These are phyloP conservation scores for Fusarium sp. DNA, from an alignment of 2,329 filamentous ascomycete genomes.

Conservation along the genomic window DNA sequence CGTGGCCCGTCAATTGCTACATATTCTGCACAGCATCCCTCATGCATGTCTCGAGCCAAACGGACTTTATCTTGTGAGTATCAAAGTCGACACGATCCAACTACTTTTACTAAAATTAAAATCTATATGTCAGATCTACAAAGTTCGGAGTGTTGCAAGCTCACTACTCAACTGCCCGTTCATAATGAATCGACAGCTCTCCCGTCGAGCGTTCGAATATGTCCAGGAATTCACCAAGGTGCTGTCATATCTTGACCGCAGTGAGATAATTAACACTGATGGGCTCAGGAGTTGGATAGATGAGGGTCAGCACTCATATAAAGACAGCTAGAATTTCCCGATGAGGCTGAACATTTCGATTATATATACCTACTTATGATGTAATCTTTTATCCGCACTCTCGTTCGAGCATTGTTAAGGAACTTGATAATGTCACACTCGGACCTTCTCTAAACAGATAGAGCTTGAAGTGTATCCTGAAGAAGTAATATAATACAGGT, in stretches of 20 bases:
- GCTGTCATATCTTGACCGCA: constrained; percentile 7
- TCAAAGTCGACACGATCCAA: not conserved
- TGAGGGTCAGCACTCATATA: too few species aligned
- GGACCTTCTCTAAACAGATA: too few species aligned
- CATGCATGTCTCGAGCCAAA: constrained; percentile 1
- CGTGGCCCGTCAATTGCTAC: not conserved
- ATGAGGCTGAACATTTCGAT: too few species aligned
- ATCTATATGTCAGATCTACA: not conserved
- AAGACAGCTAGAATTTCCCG: too few species aligned
- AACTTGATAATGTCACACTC: too few species aligned
- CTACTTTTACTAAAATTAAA: too few species aligned
- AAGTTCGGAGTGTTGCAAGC: constrained; percentile 5
- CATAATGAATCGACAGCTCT: not conserved
- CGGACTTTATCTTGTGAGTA: not conserved
- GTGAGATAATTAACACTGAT: constrained; percentile 9
- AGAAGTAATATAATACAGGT: too few species aligned
- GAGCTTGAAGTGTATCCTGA: too few species aligned
- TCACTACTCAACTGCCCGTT: constrained; percentile 1
- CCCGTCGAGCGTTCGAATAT: not conserved
- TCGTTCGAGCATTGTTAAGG: too few species aligned
- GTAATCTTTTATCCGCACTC: too few species aligned
- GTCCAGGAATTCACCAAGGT: constrained; percentile 10
- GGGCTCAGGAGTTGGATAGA: constrained; percentile 13
- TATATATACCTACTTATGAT: too few species aligned
- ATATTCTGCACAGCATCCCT: not conserved